phyloP scores from a whole-genome alignment of 2,329 filamentous ascomycete genomes.

The Blastomyces gilchristii region DNA sequence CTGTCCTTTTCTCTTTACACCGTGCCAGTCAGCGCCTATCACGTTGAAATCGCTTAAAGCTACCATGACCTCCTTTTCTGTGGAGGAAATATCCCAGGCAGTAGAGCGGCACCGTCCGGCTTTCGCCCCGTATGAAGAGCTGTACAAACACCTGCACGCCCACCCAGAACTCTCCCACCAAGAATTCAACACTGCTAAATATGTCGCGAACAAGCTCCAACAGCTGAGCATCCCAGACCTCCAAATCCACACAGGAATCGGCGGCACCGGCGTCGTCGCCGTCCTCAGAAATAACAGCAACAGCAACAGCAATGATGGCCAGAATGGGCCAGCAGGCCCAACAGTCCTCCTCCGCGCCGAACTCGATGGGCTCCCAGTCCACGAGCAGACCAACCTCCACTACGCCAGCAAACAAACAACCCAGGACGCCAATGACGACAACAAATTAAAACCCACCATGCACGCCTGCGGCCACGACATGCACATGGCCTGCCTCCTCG shows the following conservation, averaged over 20 bases:
- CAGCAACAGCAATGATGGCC: not conserved
- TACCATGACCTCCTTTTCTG: constrained; percentile 8
- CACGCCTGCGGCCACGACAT: constrained; percentile 54
- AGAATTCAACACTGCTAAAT: constrained; percentile 44
- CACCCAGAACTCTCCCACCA: constrained; percentile 51
- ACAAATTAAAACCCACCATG: constrained; percentile 47
- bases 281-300: constrained; percentile 22
- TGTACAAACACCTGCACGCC: constrained; percentile 51
- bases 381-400: constrained; percentile 39
- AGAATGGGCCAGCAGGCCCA: constrained; percentile 24
- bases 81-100: constrained; percentile 7
- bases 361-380: constrained; percentile 42
- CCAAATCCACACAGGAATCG: constrained; percentile 37
- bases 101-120: constrained; percentile 18
- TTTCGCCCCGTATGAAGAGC: constrained; percentile 39
- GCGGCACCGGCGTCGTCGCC: constrained; percentile 37
- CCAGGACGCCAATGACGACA: constrained; percentile 35
- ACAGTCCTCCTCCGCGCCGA: constrained; percentile 41
- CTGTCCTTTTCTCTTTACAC: not conserved
- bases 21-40: not conserved
- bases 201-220: constrained; percentile 28
- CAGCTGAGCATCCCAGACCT: constrained; percentile 18
- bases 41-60: not conserved
- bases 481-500: constrained; percentile 49
- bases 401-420: constrained; percentile 40